A percentile compares a stretch with the other conserved stretches of the same genome.
These are phyloP conservation scores for Ambrosiella cleistominuta DNA, from an alignment of 2,329 filamentous ascomycete genomes.

Conservation along the genomic window DNA sequence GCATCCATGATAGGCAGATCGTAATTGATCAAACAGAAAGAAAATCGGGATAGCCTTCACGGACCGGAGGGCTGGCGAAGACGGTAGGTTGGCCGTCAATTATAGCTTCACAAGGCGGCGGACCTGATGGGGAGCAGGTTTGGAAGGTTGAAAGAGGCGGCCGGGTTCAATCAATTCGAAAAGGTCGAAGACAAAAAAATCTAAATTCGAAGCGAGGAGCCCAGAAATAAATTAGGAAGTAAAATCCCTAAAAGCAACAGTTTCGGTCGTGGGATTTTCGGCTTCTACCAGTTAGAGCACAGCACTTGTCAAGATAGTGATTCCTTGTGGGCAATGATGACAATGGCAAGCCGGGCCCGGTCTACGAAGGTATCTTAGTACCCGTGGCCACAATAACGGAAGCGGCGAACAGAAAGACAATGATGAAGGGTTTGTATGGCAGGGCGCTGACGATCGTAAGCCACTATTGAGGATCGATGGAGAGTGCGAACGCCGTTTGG, in stretches of 20 bases:
- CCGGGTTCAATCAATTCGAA: not conserved
- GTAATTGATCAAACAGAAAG: not conserved
- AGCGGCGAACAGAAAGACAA: not conserved
- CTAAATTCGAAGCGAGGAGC: slow-evolving; percentile 6
- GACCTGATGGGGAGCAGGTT: slow-evolving; percentile 7
- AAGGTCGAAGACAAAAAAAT: slow-evolving; percentile 4
- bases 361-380: not conserved
- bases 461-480: not conserved
- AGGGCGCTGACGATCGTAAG: not conserved
- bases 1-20: slow-evolving; percentile 45
- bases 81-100: slow-evolving; percentile 2
- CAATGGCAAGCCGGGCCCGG: not conserved
- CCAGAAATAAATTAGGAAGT: slow-evolving; percentile 5
- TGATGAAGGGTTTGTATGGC: not conserved
- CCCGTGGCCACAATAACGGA: not conserved
- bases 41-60: not conserved
- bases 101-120: slow-evolving; percentile 8
- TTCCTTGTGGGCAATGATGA: slow-evolving; percentile 1
- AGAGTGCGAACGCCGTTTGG: not conserved
- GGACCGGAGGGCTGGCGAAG: not conserved
- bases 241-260: slow-evolving; percentile 4
- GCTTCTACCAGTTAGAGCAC: slow-evolving; percentile 4
- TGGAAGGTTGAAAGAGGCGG: slow-evolving; percentile 6
- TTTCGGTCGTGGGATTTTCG: slow-evolving; percentile 11
- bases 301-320: slow-evolving; percentile 6